phyloP scores from a whole-genome alignment of 2,329 filamentous ascomycete genomes.

The Fusarium sp. region DNA sequence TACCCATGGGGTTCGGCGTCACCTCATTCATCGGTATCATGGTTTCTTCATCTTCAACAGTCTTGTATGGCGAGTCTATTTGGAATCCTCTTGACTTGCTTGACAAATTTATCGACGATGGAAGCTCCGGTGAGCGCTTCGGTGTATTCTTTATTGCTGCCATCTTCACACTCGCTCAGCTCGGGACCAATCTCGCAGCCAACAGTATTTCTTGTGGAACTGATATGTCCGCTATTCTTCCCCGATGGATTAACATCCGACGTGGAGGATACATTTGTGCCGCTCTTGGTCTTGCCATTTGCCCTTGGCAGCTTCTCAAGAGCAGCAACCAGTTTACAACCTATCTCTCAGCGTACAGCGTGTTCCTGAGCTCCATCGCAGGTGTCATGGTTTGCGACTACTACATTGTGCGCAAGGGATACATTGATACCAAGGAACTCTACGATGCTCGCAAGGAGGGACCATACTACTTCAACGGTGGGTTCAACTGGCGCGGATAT shows the following conservation, averaged over 20 bases:
- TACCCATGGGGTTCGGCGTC: constrained; percentile 75
- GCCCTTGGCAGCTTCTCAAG: constrained; percentile 82
- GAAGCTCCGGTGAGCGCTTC: constrained; percentile 73
- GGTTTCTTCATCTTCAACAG: constrained; percentile 75
- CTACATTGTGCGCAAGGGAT: constrained; percentile 84
- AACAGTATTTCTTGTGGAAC: constrained; percentile 87
- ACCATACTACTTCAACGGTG: constrained; percentile 78
- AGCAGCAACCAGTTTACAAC: constrained; percentile 85
- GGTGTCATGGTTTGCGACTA: constrained; percentile 93
- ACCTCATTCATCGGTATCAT: constrained; percentile 88
- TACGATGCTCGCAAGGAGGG: constrained; percentile 74
- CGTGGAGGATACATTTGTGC: constrained; percentile 90
- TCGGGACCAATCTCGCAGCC: constrained; percentile 87
- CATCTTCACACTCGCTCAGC: constrained; percentile 79
- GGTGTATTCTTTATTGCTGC: constrained; percentile 78
- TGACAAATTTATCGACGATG: constrained; percentile 72
- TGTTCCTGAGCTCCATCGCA: constrained; percentile 92
- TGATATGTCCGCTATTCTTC: constrained; percentile 81
- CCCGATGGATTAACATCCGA: constrained; percentile 83
- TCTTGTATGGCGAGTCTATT: constrained; percentile 72
- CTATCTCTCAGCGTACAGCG: constrained; percentile 89
- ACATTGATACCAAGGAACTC: constrained; percentile 78
- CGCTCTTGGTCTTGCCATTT: constrained; percentile 81
- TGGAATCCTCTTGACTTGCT: constrained; percentile 79
- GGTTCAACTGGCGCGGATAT: constrained; percentile 86